Percentiles rank a stretch among this genome's conserved stretches.
Conservation (phyloP, 805 yeast species). For the Kodamaea hsintzibuensis region DNA sequence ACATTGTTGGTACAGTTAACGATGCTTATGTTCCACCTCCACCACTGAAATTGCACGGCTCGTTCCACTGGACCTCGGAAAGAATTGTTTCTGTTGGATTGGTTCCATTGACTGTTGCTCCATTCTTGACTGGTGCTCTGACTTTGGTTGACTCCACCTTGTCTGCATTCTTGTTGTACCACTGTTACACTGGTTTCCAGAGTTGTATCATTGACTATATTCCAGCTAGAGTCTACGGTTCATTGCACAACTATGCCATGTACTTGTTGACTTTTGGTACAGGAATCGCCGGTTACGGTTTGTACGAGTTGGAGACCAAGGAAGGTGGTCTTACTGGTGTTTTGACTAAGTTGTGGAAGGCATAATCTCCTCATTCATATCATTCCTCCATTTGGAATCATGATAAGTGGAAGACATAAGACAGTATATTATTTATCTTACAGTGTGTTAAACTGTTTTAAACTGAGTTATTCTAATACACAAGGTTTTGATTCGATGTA, state of each 20-base stretch:
- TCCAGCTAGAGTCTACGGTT: constrained; percentile 71
- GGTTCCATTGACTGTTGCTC: constrained; percentile 63
- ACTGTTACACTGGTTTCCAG: constrained; percentile 70
- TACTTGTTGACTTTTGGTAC: constrained; percentile 63
- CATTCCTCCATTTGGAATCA: no score
- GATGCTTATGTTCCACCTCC: constrained; percentile 68
- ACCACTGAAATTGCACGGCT: constrained; percentile 59
- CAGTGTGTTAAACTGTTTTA: background rate
- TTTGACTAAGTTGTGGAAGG: constrained; percentile 40
- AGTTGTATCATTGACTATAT: constrained; percentile 79
- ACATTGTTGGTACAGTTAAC: constrained; percentile 68
- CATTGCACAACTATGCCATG: constrained; percentile 61
- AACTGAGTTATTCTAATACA: background rate
- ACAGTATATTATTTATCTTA: background rate
- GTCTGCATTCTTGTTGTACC: constrained; percentile 57
- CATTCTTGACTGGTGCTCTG: constrained; percentile 55
- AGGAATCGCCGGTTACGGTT: constrained; percentile 65
- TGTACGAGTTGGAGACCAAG: constrained; percentile 65
- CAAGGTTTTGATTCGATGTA: background rate
- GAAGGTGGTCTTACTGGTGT: constrained; percentile 64
- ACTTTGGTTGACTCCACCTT: constrained; percentile 59
- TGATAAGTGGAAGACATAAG: background rate
- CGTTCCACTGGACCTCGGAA: constrained; percentile 75
- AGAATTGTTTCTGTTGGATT: constrained; percentile 58
- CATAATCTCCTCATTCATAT: constrained; percentile 18